Percentiles rank a stretch among this genome's conserved stretches.
Evolutionary conservation across 768 basidiomycete species (phyloP).

Genomic region (Leccinum uliginosum): DNA sequence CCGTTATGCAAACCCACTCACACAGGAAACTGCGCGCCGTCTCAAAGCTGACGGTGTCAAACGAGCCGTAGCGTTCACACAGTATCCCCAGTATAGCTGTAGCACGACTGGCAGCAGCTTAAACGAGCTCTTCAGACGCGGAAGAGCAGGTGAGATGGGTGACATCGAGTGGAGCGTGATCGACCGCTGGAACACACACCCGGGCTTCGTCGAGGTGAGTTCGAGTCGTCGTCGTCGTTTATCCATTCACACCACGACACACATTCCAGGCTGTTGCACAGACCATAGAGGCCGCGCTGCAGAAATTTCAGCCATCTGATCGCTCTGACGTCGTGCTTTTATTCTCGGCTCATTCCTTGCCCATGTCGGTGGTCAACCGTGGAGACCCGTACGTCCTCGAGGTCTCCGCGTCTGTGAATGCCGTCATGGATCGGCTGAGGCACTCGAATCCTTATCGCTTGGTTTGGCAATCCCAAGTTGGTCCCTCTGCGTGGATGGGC

Average conservation of each 20-base stretch:
- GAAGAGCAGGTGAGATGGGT: constrained; percentile 56
- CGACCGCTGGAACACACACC: constrained; percentile 95
- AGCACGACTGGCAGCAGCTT: constrained; percentile 97
- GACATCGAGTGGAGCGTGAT: constrained; percentile 94
- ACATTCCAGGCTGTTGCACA: constrained; percentile 76
- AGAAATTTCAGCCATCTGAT: constrained; percentile 66
- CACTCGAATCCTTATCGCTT: constrained; percentile 85
- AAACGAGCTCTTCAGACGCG: constrained; percentile 81
- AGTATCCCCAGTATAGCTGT: constrained; percentile 98
- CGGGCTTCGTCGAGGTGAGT: constrained; percentile 88
- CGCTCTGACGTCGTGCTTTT: constrained; percentile 78
- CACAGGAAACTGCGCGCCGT: constrained; percentile 73
- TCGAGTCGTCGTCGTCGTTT: background rate
- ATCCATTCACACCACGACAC: background rate
- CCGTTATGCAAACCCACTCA: constrained; percentile 88
- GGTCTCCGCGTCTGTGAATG: constrained; percentile 89
- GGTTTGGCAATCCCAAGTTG: constrained; percentile 98
- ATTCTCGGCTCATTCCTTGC: constrained; percentile 96
- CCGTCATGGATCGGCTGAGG: constrained; percentile 85
- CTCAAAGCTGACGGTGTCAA: constrained; percentile 90
- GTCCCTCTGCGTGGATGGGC: constrained; percentile 97
- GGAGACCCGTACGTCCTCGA: constrained; percentile 97
- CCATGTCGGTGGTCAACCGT: constrained; percentile 97
- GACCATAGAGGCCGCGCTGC: constrained; percentile 78
- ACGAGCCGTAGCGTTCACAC: constrained; percentile 92